Conservation (phyloP, 345 rosid genomes). For the Balakata baccata region DNA sequence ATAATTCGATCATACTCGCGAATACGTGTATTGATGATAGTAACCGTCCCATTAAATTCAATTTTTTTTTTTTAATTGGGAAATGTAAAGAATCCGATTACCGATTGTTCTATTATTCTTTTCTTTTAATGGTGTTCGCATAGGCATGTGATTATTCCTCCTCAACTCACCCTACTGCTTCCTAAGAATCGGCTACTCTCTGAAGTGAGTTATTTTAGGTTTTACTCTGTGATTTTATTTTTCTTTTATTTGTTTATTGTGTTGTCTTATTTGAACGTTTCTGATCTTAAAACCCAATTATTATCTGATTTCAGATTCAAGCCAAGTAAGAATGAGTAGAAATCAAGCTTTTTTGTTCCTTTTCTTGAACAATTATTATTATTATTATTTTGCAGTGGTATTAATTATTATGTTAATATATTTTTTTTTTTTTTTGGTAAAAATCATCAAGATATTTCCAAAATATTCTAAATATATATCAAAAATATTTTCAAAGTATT, state of each 20-base stretch:
- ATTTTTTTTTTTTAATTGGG: neutral
- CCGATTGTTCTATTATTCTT: neutral
- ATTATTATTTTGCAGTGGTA: too few species aligned
- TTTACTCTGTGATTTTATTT: neutral
- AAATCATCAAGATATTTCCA: too few species aligned
- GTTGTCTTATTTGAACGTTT: neutral
- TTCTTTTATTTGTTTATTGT: neutral
- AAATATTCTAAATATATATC: too few species aligned
- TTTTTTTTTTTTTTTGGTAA: too few species aligned
- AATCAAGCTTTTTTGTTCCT: neutral
- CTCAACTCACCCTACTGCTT: slow-evolving; percentile 85
- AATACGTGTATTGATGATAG: slow-evolving; percentile 60
- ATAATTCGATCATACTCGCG: slow-evolving; percentile 84
- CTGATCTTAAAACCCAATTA: neutral
- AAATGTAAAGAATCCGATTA: neutral
- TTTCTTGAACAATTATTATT: neutral
- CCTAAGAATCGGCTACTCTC: slow-evolving; percentile 95
- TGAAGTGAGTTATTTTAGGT: slow-evolving; percentile 49
- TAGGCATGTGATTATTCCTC: slow-evolving; percentile 96
- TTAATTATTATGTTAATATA: too few species aligned
- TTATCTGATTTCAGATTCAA: neutral
- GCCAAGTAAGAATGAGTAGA: neutral
- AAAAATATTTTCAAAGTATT: too few species aligned
- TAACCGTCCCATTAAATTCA: neutral
- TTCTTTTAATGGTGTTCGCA: neutral